A percentile compares a stretch with the other conserved stretches of the same genome.
Conservation (phyloP, 192 early-diverging fungal species). For the Backusella parvicylindrica region DNA sequence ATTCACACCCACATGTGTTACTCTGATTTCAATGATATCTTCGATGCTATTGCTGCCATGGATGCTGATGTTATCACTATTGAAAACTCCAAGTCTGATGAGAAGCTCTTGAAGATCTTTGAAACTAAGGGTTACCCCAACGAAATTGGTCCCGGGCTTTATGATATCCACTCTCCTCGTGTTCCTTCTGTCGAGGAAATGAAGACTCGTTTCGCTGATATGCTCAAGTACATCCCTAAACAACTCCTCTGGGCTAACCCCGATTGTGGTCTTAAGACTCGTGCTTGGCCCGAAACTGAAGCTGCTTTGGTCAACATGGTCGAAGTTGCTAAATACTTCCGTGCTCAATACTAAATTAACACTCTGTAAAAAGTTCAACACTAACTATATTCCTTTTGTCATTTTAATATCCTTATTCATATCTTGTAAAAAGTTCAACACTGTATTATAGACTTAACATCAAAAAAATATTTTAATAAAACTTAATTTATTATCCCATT, state of each 20-base stretch:
- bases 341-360: constrained; percentile 33
- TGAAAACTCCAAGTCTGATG: constrained; percentile 96
- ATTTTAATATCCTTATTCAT: constrained; percentile 3
- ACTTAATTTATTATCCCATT: neutral
- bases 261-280: constrained; percentile 97
- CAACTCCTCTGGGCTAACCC: constrained; percentile 94
- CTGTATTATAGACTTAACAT: constrained; percentile 9
- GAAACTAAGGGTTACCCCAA: constrained; percentile 80
- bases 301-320: constrained; percentile 85
- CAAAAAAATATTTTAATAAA: constrained; percentile 11
- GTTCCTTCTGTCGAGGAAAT: constrained; percentile 90
- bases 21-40: constrained; percentile 99
- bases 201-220: constrained; percentile 73
- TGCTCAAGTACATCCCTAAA: constrained; percentile 81
- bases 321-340: constrained; percentile 67
- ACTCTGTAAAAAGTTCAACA: constrained; percentile 4
- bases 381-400: neutral
- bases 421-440: constrained; percentile 11
- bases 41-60: constrained; percentile 85
- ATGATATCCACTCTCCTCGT: constrained; percentile 98
- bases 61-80: constrained; percentile 98
- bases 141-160: constrained; percentile 94
- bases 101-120: constrained; percentile 91
- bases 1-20: constrained; percentile 99
- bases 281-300: constrained; percentile 93